These are phyloP conservation scores for Fusarium phyllophilum DNA, from an alignment of 2,329 filamentous ascomycete species.

Conservation along the genomic window DNA sequence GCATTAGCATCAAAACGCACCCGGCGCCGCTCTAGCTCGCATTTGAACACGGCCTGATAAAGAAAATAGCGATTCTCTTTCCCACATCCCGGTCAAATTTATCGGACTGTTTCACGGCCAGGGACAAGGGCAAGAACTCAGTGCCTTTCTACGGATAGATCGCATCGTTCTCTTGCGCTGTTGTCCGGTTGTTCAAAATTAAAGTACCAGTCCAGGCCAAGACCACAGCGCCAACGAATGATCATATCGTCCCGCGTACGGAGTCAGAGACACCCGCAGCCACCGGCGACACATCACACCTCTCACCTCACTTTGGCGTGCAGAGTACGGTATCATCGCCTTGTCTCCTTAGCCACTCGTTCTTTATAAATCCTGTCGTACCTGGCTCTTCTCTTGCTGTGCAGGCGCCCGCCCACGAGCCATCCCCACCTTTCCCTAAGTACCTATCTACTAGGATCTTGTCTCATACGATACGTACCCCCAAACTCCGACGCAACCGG, in stretches of 20 bases:
- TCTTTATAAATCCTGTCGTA: slow-evolving; percentile 10
- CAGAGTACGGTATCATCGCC: slow-evolving; percentile 17
- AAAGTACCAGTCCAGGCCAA: slow-evolving; percentile 19
- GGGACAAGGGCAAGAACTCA: slow-evolving; percentile 39
- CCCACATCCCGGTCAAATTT: slow-evolving; percentile 19
- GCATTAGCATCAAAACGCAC: slow-evolving; percentile 15
- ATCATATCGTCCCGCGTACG: slow-evolving; percentile 23
- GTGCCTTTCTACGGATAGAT: slow-evolving; percentile 16
- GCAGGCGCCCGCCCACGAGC: slow-evolving; percentile 28
- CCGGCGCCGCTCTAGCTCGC: slow-evolving; percentile 11
- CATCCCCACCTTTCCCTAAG: slow-evolving; percentile 28
- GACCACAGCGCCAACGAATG: slow-evolving; percentile 19
- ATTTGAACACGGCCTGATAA: slow-evolving; percentile 16
- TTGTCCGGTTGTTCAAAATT: slow-evolving; percentile 29
- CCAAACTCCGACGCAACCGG: slow-evolving; percentile 43
- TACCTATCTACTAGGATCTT: slow-evolving; percentile 14
- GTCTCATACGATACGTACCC: slow-evolving; percentile 33
- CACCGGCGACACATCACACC: slow-evolving; percentile 11
- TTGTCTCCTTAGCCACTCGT: slow-evolving; percentile 26
- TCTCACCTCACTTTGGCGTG: slow-evolving; percentile 25
- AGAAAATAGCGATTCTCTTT: slow-evolving; percentile 14
- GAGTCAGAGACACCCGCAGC: slow-evolving; percentile 21
- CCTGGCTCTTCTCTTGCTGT: slow-evolving; percentile 28
- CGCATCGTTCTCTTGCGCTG: slow-evolving; percentile 23
- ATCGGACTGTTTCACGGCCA: slow-evolving; percentile 35